A percentile compares a stretch with the other conserved stretches of the same genome.
Conservation (phyloP, 257 asterid genomes). For the Nicotiana knightiana region DNA sequence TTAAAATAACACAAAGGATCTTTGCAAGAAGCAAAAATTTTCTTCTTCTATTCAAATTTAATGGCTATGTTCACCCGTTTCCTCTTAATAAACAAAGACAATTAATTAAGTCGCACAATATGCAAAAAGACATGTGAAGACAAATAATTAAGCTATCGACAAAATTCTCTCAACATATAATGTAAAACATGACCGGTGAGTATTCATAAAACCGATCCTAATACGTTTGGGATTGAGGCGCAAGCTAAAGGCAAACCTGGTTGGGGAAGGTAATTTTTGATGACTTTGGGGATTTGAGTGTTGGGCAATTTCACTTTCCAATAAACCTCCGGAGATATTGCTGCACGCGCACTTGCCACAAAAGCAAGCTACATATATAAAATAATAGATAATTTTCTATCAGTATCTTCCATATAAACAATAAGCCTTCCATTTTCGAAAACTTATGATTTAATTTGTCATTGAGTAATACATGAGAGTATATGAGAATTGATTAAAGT, state of each 20-base stretch:
- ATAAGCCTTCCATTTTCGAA: neutral
- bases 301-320: constrained; percentile 26
- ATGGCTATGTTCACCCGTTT: no score
- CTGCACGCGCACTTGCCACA: constrained; percentile 16
- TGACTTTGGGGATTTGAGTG: constrained; percentile 19
- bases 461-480: neutral
- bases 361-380: constrained; percentile 10
- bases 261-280: constrained; percentile 11
- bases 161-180: no score
- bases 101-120: neutral
- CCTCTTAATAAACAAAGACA: neutral
- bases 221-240: neutral
- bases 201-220: neutral
- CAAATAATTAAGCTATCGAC: no score
- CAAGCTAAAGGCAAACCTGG: neutral
- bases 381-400: neutral
- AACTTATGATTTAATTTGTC: neutral
- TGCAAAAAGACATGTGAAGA: neutral
- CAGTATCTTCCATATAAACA: neutral
- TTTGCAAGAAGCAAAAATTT: no score
- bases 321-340: constrained; percentile 14
- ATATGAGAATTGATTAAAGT: no score
- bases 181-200: neutral
- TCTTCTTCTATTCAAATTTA: no score
- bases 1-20: no score